Evolutionary conservation across 768 basidiomycete species (phyloP).

Genomic region (Auricularia cornea): DNA sequence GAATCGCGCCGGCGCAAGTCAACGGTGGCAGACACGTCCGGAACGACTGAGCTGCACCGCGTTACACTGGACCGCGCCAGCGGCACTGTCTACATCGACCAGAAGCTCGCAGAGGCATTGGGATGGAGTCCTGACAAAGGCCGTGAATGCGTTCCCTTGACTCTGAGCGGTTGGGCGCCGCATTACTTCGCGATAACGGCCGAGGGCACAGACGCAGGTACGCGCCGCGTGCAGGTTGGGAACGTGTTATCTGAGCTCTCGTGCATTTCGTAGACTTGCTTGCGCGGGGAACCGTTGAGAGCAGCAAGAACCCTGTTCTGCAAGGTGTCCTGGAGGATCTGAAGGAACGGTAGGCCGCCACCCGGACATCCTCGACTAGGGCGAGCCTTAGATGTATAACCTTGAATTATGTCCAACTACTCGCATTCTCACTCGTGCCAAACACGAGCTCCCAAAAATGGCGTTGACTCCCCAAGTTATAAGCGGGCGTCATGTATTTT

Average conservation of each 20-base stretch:
- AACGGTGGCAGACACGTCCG: not conserved
- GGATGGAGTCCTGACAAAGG: conserved; percentile 8
- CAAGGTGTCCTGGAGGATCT: not conserved
- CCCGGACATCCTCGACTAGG: too few species aligned
- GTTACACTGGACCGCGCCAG: conserved; percentile 46
- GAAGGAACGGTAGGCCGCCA: not conserved
- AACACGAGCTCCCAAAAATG: too few species aligned
- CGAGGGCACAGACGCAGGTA: conserved; percentile 14
- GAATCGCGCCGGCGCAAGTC: not conserved
- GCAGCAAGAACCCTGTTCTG: not conserved
- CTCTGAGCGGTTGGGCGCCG: conserved; percentile 13
- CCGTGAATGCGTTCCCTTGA: conserved; percentile 6
- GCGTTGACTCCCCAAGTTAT: too few species aligned
- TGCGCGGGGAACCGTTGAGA: not conserved
- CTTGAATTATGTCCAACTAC: too few species aligned
- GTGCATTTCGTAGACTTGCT: not conserved
- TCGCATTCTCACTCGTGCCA: too few species aligned
- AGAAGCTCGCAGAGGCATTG: conserved; percentile 13
- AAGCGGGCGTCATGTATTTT: too few species aligned
- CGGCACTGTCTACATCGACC: conserved; percentile 26
- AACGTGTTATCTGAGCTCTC: not conserved
- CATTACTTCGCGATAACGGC: conserved; percentile 15
- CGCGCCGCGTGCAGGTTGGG: not conserved
- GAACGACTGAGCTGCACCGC: conserved; percentile 33
- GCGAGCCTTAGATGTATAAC: too few species aligned